These are phyloP conservation scores for Alloascoidea africana DNA, from an alignment of 805 yeast genomes.

Conservation along the genomic window DNA sequence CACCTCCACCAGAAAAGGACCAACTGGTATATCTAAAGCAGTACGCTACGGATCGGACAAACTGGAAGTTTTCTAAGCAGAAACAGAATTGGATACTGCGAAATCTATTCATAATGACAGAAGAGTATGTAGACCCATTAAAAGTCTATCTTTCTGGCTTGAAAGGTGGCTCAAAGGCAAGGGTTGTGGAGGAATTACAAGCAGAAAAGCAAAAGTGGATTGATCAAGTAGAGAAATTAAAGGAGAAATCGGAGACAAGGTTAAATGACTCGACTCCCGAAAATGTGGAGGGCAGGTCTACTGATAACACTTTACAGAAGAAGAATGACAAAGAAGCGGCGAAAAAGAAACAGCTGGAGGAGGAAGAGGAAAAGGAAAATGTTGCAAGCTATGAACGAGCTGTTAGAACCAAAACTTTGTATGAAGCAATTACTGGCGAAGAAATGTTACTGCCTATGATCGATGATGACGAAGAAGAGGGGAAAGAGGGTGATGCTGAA, in stretches of 20 bases:
- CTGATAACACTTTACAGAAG: slow-evolving; percentile 6
- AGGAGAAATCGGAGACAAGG: slow-evolving; percentile 11
- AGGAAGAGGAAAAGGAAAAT: slow-evolving; percentile 21
- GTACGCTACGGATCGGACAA: slow-evolving; percentile 34
- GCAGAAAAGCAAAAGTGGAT: slow-evolving; percentile 43
- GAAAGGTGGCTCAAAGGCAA: slow-evolving; percentile 54
- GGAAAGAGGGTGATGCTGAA: slow-evolving; percentile 4
- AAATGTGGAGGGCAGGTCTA: slow-evolving; percentile 7
- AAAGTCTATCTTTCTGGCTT: slow-evolving; percentile 38
- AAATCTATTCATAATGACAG: slow-evolving; percentile 38
- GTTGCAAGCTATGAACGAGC: slow-evolving; percentile 13
- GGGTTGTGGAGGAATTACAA: slow-evolving; percentile 35
- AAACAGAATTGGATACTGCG: slow-evolving; percentile 77
- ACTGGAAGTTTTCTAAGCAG: slow-evolving; percentile 79
- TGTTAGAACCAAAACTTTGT: slow-evolving; percentile 10
- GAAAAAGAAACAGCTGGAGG: slow-evolving; percentile 8
- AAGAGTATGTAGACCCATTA: slow-evolving; percentile 34
- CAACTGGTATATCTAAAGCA: slow-evolving; percentile 52
- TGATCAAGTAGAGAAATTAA: slow-evolving; percentile 25
- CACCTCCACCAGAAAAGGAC: slow-evolving; percentile 64
- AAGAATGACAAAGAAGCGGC: slow-evolving; percentile 7
- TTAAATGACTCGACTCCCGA: slow-evolving; percentile 13
- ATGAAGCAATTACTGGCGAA: slow-evolving; percentile 8
- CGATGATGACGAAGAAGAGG: neutral
- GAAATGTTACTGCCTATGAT: slow-evolving; percentile 6